Base-by-base conservation (phyloP, 192 early-diverging fungal species). In the Mortierella hygrophila region DNA sequence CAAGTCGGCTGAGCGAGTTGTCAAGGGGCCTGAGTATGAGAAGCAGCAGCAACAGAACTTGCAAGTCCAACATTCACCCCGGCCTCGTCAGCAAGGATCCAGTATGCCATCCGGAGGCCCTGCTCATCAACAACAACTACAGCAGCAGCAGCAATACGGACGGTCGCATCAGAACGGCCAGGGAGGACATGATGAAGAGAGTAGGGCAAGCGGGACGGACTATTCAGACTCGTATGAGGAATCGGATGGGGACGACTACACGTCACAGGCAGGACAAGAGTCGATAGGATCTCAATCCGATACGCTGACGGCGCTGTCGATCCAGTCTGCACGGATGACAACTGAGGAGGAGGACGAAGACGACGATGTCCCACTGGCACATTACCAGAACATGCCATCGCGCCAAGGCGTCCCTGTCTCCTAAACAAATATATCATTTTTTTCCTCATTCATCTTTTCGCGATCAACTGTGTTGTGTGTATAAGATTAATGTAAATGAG, bases 331-430 rank as follows among this genome's bases (percentile, higher is more conserved):
- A 23, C 81, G 69, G 37, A n/a, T 49, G 26, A 41, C 6, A 16
- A 8, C 69, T 8, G 74, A 68, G 29, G n/a, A 74, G 6, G 81
- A 68, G 37, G 75, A 77, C 32, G 93, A 94, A 60, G 93, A 94
- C 68, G 93, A 94, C 54, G 91, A 94, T 82, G 91, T 94, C 11
- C 93, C 93, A 4, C 78, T 94, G 70, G 93, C 91, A 4, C 81
- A 93, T 78, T 93, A 93, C 78, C 79, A 83, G 79, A 84, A 85
- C 32, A 77, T 77, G 69, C 69, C 81, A 29, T 65, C 60, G 60
- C 81, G 81, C 8, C 81, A 82, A 42, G 46, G 74, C 0, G 70
- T 82, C 20, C 65, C 81, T 0, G 81, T 76, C 11, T 82, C 81
- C 8, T 82, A 32, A 80, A 18, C 38, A 55, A 79, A 70, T 47